phyloP scores from a whole-genome alignment of 1,284 basidiomycete genomes.

The Moniliophthora roreri region DNA sequence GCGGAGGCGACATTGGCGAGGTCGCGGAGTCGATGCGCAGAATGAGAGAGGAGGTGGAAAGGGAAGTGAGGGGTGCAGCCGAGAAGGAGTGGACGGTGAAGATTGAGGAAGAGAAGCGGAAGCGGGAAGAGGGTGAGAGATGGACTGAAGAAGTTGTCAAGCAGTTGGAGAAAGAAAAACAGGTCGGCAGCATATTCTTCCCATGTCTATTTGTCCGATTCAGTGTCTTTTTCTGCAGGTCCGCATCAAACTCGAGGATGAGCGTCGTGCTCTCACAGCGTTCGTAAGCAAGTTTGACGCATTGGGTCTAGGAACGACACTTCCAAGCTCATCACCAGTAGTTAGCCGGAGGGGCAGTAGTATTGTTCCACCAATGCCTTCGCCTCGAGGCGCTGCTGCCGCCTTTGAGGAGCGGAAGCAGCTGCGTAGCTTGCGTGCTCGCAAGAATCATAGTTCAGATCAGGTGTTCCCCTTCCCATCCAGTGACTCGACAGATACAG shows the following conservation, averaged over 20 bases:
- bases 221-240: conserved; percentile 19
- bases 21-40: conserved; percentile 38
- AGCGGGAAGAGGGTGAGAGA: conserved; percentile 63
- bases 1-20: conserved; percentile 64
- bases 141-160: conserved; percentile 73
- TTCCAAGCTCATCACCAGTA: conserved; percentile 28
- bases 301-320: conserved; percentile 46
- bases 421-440: conserved; percentile 2
- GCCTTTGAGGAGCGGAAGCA: conserved; percentile 37
- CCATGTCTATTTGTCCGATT: conserved; percentile 1
- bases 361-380: conserved; percentile 39
- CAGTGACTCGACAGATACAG: not conserved
- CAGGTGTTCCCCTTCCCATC: not conserved
- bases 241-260: conserved; percentile 66
- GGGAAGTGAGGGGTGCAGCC: conserved; percentile 76
- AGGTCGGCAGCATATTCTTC: conserved; percentile 34
- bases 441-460: not conserved
- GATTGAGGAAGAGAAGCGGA: conserved; percentile 59
- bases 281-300: conserved; percentile 81
- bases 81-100: conserved; percentile 74
- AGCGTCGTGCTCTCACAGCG: conserved; percentile 68
- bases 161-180: conserved; percentile 74
- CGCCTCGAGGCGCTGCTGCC: conserved; percentile 47
- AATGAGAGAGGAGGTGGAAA: conserved; percentile 56
- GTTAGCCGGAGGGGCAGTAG: conserved; percentile 32